Evolutionary conservation across 257 asterid genomes (phyloP).

Genomic region (Fraxinus cuspidata): DNA sequence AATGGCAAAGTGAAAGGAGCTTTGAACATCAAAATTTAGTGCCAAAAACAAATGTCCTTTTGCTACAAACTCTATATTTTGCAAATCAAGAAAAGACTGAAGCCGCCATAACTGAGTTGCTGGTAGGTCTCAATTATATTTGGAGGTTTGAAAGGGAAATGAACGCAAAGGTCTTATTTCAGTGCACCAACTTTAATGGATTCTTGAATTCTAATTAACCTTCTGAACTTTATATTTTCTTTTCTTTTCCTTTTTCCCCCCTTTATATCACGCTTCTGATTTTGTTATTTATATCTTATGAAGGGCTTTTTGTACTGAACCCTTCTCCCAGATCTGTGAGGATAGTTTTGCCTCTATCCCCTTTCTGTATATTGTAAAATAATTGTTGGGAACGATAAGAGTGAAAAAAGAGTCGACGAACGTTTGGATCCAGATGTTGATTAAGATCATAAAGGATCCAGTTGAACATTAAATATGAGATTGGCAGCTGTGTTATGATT

Average conservation of each 20-base stretch:
- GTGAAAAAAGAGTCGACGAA: conserved; percentile 31
- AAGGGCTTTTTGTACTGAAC: conserved; percentile 30
- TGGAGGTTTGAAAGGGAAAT: conserved; percentile 98
- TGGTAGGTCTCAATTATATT: conserved; percentile 86
- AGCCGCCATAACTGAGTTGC: conserved; percentile 94
- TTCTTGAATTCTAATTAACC: conserved; percentile 33
- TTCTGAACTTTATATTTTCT: neutral
- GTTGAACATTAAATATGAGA: conserved; percentile 20
- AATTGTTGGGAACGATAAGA: conserved; percentile 50
- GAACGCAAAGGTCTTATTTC: conserved; percentile 78
- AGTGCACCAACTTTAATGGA: conserved; percentile 49
- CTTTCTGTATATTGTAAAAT: conserved; percentile 52
- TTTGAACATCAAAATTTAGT: conserved; percentile 73
- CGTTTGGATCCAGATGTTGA: conserved; percentile 48
- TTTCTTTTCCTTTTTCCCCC: neutral
- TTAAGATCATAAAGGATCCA: conserved; percentile 2
- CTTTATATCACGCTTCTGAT: conserved; percentile 12
- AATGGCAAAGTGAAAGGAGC: conserved; percentile 97
- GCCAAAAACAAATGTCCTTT: conserved; percentile 64
- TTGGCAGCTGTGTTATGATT: conserved; percentile 39
- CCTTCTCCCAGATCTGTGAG: conserved; percentile 45
- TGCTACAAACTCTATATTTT: conserved; percentile 69
- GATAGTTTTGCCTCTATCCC: conserved; percentile 43
- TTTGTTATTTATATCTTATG: conserved; percentile 25
- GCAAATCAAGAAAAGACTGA: conserved; percentile 87